Evolutionary conservation across 1,284 basidiomycete genomes (phyloP).

Genomic region (Cerioporus squamosus): DNA sequence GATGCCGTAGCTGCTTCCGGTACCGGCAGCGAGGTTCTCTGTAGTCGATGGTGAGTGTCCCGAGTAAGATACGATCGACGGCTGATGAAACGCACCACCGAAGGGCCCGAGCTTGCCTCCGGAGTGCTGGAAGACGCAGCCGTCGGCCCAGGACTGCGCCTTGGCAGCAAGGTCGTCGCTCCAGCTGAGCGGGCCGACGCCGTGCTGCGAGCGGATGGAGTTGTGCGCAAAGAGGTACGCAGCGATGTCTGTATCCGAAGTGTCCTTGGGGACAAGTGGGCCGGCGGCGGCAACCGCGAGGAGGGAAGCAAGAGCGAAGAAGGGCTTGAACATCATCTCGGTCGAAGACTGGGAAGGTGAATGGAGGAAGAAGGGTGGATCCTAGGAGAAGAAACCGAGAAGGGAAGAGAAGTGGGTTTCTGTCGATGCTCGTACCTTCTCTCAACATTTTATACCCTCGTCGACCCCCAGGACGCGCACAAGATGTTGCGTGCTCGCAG

Average conservation of each 20-base stretch:
- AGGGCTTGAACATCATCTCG: too few relatives aligned
- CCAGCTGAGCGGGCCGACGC: conserved; percentile 64
- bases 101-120: conserved; percentile 61
- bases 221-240: conserved; percentile 64
- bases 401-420: too few relatives aligned
- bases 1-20: conserved; percentile 54
- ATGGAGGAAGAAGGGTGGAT: too few relatives aligned
- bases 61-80: background rate
- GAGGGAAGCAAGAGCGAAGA: too few relatives aligned
- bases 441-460: too few relatives aligned
- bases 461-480: too few relatives aligned
- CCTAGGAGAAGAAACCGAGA: too few relatives aligned
- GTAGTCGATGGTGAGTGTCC: background rate
- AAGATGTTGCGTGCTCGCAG: too few relatives aligned
- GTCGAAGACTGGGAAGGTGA: too few relatives aligned
- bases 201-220: conserved; percentile 58
- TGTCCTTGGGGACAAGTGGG: conserved; percentile 1
- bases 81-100: conserved; percentile 49
- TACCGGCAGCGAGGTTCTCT: conserved; percentile 75
- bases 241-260: conserved; percentile 36
- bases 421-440: too few relatives aligned
- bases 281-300: too few relatives aligned
- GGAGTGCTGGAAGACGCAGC: conserved; percentile 67
- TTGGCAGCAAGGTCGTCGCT: conserved; percentile 54
- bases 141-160: conserved; percentile 69